Conservation (phyloP, 2,329 filamentous ascomycete species). For the Fusarium sp. region DNA sequence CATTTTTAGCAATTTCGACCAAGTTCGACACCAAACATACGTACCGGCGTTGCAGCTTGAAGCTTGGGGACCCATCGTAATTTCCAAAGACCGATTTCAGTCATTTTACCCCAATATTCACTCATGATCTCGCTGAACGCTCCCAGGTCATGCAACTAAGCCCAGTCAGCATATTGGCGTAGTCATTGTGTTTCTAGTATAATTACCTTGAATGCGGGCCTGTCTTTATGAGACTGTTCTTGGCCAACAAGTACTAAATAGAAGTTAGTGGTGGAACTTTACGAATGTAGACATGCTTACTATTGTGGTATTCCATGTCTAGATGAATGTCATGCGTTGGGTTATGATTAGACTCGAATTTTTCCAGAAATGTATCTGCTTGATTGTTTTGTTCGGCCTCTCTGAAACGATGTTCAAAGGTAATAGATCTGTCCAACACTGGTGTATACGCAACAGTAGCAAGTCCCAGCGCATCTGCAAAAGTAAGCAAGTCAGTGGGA, state of each 20-base stretch:
- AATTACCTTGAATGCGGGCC: constrained; percentile 45
- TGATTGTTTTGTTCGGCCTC: neutral
- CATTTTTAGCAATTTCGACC: constrained; percentile 11
- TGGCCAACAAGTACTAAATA: constrained; percentile 38
- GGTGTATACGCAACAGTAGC: constrained; percentile 46
- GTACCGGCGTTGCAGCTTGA: constrained; percentile 42
- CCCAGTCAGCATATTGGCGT: constrained; percentile 4
- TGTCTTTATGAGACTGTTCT: constrained; percentile 20
- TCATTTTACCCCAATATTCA: constrained; percentile 16
- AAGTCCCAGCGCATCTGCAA: constrained; percentile 45
- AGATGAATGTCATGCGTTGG: constrained; percentile 46
- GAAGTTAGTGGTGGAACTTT: neutral
- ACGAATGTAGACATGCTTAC: constrained; percentile 27
- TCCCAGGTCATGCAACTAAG: constrained; percentile 46
- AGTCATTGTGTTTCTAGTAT: neutral
- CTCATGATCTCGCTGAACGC: constrained; percentile 40
- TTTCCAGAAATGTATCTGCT: constrained; percentile 6
- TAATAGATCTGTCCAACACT: neutral
- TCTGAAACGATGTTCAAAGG: constrained; percentile 33
- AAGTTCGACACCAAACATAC: neutral
- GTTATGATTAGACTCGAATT: neutral
- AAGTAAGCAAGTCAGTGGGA: neutral
- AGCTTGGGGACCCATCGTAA: constrained; percentile 34
- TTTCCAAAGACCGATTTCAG: constrained; percentile 28
- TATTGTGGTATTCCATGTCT: constrained; percentile 47